A percentile compares a stretch with the other conserved stretches of the same genome.
Evolutionary conservation across 441 rosid genomes (phyloP).

Genomic region (Eruca vesicaria): DNA sequence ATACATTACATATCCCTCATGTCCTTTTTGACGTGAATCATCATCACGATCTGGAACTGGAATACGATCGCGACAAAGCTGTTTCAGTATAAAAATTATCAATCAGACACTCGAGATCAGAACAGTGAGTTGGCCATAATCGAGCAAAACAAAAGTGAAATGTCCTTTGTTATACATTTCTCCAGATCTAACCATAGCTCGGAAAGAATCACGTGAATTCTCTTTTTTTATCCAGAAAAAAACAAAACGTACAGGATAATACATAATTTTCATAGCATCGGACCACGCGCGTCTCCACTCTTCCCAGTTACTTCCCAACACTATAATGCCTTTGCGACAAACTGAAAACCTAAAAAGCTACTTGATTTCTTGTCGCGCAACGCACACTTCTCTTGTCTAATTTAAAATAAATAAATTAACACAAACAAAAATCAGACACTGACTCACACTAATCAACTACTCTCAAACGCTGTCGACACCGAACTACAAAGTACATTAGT

Average conservation of each 20-base stretch:
- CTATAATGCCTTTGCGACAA: slow-evolving; percentile 11
- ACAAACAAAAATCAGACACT: background rate
- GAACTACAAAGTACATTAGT: slow-evolving; percentile 13
- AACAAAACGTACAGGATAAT: background rate
- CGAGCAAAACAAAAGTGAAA: background rate
- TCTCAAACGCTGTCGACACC: slow-evolving; percentile 18
- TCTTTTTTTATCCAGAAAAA: background rate
- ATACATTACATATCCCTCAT: background rate
- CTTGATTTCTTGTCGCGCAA: slow-evolving; percentile 17
- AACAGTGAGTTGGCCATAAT: background rate
- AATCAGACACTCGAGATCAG: slow-evolving; percentile 2
- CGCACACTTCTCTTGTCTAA: background rate
- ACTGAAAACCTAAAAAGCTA: slow-evolving; percentile 8
- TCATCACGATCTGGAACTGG: slow-evolving; percentile 4
- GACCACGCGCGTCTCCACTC: slow-evolving; percentile 10
- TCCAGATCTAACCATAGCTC: background rate
- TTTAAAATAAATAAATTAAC: background rate
- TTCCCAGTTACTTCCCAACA: background rate
- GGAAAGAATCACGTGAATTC: slow-evolving; percentile 14
- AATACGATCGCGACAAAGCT: slow-evolving; percentile 4
- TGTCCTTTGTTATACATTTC: background rate
- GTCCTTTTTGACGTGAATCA: slow-evolving; percentile 29
- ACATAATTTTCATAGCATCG: background rate
- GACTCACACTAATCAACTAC: slow-evolving; percentile 6
- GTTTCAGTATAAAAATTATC: background rate